Evolutionary conservation across 257 asterid species (phyloP), one percentile per base, ranked within the genome.

Genomic region (Ilex aquifolium): DNA sequence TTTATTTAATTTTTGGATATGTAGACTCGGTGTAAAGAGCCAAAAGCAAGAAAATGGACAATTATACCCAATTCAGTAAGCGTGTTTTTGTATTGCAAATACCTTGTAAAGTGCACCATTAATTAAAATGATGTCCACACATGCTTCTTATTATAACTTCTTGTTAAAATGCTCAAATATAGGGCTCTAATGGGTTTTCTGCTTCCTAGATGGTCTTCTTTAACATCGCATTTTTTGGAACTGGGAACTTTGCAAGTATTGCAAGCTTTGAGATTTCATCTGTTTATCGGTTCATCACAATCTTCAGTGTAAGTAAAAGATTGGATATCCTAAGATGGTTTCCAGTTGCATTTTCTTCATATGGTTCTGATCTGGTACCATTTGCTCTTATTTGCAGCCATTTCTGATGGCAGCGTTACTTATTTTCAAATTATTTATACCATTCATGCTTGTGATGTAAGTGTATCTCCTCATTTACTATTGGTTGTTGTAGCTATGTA

Each of bases 261-360:
- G 99, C 97, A 13, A 92, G 97, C 74, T 92, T 92, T 65, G 99
- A 89, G 88, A 89, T 92, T 73, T 92, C 99, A 5, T 92, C 97
- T 30, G 97, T 89, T 60, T 92, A 92, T 70, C 83, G 99, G 40
- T 92, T 92, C 90, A 85, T 92, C 82, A 92, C 99, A 60, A 69
- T 92, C 76, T 92, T 92, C 85, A 92, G 85, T 17, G 99, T 92
- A 73, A 92, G 99, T 80, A 65, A 10, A 31, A 60, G 61, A 11
- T 49, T 7, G n/a, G 13, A 52, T 58, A 51, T 12, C 31, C 63
- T 17, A 56, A 39, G 29, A 57, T 9, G 7, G 57, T 55, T 16
- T 39, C 17, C 32, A 57, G 16, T 57, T 46, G 17, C 10, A 32
- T 55, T 29, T 50, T 32, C 13, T 66, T 59, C 29, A 36, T 27